These are phyloP conservation scores for Eimeria maxima DNA, from an alignment of 169 alveolate species.

Conservation along the genomic window DNA sequence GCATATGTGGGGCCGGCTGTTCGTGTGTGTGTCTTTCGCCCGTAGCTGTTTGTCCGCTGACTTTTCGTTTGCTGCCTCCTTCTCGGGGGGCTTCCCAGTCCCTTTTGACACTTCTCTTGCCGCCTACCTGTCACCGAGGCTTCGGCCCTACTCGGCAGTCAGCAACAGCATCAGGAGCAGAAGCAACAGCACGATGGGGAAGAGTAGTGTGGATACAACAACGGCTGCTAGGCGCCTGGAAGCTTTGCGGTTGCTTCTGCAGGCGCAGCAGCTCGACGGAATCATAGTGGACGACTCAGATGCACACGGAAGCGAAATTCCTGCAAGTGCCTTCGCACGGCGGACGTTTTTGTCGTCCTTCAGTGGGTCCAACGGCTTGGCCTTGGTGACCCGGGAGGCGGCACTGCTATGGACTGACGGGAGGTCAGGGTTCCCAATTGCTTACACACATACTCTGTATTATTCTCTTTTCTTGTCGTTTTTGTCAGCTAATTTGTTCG, in stretches of 20 bases:
- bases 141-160: not conserved
- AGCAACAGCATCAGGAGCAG: not conserved
- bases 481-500: not conserved
- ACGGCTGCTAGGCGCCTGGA: slow-evolving; percentile 49
- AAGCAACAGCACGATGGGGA: slow-evolving; percentile 48
- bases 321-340: slow-evolving; percentile 84
- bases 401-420: slow-evolving; percentile 90
- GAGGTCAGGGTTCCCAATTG: slow-evolving; percentile 6
- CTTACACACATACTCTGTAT: not conserved
- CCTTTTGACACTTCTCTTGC: slow-evolving; percentile 48
- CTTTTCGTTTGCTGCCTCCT: not conserved
- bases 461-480: not conserved
- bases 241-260: slow-evolving; percentile 83
- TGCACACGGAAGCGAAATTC: slow-evolving; percentile 87
- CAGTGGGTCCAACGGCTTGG: slow-evolving; percentile 88
- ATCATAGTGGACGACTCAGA: slow-evolving; percentile 86
- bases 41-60: not conserved
- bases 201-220: not conserved
- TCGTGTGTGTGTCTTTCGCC: slow-evolving; percentile 20
- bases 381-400: slow-evolving; percentile 81
- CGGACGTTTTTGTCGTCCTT: slow-evolving; percentile 84
- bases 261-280: slow-evolving; percentile 84
- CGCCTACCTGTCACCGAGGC: slow-evolving; percentile 55
- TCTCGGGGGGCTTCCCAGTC: slow-evolving; percentile 34
- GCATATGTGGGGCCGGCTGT: slow-evolving; percentile 53